Percentiles rank a stretch among this genome's conserved stretches.
These are phyloP conservation scores for Diversispora epigaea DNA, from an alignment of 192 early-diverging fungal genomes.

Conservation along the genomic window DNA sequence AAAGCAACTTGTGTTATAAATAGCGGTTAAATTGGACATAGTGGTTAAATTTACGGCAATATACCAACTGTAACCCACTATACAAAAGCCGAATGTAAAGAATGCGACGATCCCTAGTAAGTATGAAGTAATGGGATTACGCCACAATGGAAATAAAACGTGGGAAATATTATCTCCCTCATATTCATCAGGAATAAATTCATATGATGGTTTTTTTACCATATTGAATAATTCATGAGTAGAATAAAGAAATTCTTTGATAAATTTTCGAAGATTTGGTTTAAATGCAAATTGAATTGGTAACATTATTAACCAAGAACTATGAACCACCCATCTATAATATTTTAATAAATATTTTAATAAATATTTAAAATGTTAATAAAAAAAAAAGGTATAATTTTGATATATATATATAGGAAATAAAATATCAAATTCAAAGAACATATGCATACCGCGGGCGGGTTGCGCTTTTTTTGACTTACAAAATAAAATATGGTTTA, in stretches of 20 bases:
- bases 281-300: slow-evolving; percentile 41
- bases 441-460: too few species aligned
- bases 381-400: background rate
- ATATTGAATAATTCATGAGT: slow-evolving; percentile 21
- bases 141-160: slow-evolving; percentile 5
- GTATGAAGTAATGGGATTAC: slow-evolving; percentile 19
- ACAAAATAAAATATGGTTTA: slow-evolving; percentile 67
- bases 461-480: slow-evolving; percentile 35
- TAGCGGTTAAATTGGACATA: slow-evolving; percentile 78
- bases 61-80: slow-evolving; percentile 80
- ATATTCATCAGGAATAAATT: background rate
- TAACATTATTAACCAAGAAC: slow-evolving; percentile 42
- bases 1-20: slow-evolving; percentile 81
- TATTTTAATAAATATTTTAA: background rate
- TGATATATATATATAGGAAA: background rate
- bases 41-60: slow-evolving; percentile 66
- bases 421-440: too few species aligned
- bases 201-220: background rate
- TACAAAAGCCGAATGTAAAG: slow-evolving; percentile 61
- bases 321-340: slow-evolving; percentile 45
- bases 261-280: background rate
- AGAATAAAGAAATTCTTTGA: slow-evolving; percentile 10
- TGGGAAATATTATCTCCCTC: background rate
- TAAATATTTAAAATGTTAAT: background rate
- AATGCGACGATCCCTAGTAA: slow-evolving; percentile 37